phyloP scores from a whole-genome alignment of 495 filamentous ascomycete genomes.

The Ascobolus immersus region DNA sequence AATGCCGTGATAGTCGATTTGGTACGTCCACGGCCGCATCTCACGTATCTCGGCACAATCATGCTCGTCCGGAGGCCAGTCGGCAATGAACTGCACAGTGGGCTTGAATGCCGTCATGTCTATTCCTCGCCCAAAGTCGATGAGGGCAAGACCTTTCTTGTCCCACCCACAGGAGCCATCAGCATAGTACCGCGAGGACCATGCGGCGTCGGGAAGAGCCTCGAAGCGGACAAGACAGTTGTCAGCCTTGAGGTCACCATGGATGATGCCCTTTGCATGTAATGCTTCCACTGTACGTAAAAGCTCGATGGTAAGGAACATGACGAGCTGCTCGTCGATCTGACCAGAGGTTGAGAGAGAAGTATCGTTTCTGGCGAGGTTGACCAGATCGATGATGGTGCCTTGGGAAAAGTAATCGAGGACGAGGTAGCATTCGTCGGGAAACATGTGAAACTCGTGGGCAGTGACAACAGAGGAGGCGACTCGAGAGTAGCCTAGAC shows the following conservation, averaged over 20 bases:
- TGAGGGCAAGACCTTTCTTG: constrained; percentile 53
- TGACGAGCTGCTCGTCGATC: constrained; percentile 67
- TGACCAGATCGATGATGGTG: constrained; percentile 78
- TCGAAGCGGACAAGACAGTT: constrained; percentile 80
- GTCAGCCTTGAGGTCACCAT: constrained; percentile 86
- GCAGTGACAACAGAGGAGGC: constrained; percentile 51
- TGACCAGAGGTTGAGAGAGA: constrained; percentile 14
- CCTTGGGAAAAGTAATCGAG: constrained; percentile 75
- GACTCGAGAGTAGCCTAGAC: constrained; percentile 42
- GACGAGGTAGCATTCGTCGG: constrained; percentile 58
- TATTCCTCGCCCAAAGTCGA: constrained; percentile 87
- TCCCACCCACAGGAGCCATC: constrained; percentile 57
- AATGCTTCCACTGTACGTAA: constrained; percentile 71
- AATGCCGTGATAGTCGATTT: constrained; percentile 81
- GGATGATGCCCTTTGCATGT: constrained; percentile 53
- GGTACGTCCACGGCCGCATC: constrained; percentile 77
- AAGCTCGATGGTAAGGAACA: constrained; percentile 88
- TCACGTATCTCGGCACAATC: constrained; percentile 93
- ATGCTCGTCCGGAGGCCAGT: constrained; percentile 61
- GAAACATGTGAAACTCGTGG: constrained; percentile 69
- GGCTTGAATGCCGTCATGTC: constrained; percentile 66
- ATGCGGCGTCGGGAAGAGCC: constrained; percentile 20
- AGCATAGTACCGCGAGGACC: constrained; percentile 30
- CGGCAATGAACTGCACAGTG: constrained; percentile 68
- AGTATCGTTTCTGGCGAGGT: constrained; percentile 48